Conservation (phyloP, 352 stramenopile species). For the Discostella stelligera region DNA sequence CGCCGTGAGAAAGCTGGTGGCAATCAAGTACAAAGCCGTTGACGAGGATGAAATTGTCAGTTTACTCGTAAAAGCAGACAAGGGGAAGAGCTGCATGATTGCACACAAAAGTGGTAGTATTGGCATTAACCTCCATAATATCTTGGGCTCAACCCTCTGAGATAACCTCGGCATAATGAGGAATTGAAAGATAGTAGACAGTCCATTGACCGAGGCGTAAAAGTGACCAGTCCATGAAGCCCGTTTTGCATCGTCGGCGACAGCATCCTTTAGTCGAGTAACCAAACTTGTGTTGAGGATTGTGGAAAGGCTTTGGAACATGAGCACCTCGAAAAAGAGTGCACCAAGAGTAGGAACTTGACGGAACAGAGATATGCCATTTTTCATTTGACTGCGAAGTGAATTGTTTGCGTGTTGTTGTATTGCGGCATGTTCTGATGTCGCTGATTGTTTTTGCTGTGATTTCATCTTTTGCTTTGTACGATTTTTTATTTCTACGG, state of each 20-base stretch:
- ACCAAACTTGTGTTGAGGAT: conserved; percentile 79
- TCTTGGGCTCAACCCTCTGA: conserved; percentile 54
- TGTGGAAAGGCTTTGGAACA: conserved; percentile 77
- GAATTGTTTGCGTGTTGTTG: conserved; percentile 30
- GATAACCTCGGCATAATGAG: conserved; percentile 65
- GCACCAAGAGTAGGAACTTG: conserved; percentile 66
- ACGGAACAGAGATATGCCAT: conserved; percentile 57
- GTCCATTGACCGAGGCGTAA: conserved; percentile 68
- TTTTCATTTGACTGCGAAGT: conserved; percentile 35
- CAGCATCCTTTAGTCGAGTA: conserved; percentile 52
- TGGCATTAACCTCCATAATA: conserved; percentile 71
- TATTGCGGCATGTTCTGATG: conserved; percentile 10
- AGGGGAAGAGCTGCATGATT: conserved; percentile 25
- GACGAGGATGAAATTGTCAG: conserved; percentile 19
- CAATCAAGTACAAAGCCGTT: conserved; percentile 49
- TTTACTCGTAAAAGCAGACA: conserved; percentile 6
- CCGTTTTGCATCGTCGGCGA: conserved; percentile 62
- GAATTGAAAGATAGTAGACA: conserved; percentile 77
- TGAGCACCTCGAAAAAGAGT: conserved; percentile 78
- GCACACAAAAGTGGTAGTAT: conserved; percentile 46
- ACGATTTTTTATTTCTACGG: conserved; percentile 46
- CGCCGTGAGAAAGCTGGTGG: conserved; percentile 55
- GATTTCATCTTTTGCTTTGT: conserved; percentile 38
- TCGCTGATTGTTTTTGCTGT: conserved; percentile 18
- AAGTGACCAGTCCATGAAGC: conserved; percentile 80